Conservation (phyloP, 1,284 basidiomycete genomes). For the Microbotryum lychnidis-dioicae region DNA sequence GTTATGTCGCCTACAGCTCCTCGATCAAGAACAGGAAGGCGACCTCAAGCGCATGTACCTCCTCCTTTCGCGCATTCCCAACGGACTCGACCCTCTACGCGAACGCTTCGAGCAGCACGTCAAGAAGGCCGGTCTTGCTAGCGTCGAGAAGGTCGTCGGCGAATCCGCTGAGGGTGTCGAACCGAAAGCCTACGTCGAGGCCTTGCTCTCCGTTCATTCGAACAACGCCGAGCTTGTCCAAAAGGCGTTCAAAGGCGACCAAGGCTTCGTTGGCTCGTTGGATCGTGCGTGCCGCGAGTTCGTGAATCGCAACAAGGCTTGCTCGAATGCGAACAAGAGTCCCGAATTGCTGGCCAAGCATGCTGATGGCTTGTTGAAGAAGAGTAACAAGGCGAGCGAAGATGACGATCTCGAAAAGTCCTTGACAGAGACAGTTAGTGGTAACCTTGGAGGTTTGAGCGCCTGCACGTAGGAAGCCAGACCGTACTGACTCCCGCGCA, state of each 20-base stretch:
- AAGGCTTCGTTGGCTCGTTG: slow-evolving; percentile 87
- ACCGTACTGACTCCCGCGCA: neutral
- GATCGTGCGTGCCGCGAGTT: slow-evolving; percentile 93
- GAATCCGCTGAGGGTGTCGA: slow-evolving; percentile 47
- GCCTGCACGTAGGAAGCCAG: too few relatives aligned
- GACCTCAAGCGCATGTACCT: slow-evolving; percentile 94
- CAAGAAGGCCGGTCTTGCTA: slow-evolving; percentile 75
- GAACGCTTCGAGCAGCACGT: slow-evolving; percentile 92
- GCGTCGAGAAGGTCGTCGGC: slow-evolving; percentile 63
- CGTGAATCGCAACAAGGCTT: slow-evolving; percentile 89
- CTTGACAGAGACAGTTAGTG: slow-evolving; percentile 75
- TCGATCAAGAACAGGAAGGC: slow-evolving; percentile 88
- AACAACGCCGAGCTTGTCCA: slow-evolving; percentile 88
- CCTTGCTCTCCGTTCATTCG: slow-evolving; percentile 79
- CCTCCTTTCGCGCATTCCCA: slow-evolving; percentile 76
- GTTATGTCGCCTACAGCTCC: slow-evolving; percentile 43
- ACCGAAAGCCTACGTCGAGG: slow-evolving; percentile 90
- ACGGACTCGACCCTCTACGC: slow-evolving; percentile 84
- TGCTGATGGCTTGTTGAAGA: slow-evolving; percentile 79
- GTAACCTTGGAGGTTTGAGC: slow-evolving; percentile 35
- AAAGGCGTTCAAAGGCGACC: slow-evolving; percentile 84
- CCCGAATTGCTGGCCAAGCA: slow-evolving; percentile 94
- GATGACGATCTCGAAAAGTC: slow-evolving; percentile 84
- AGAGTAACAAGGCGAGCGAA: slow-evolving; percentile 88
- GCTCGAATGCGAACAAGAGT: slow-evolving; percentile 70